Percentiles rank a stretch among this genome's conserved stretches.
Conservation (phyloP, 257 asterid genomes). For the Buddleja alternifolia region DNA sequence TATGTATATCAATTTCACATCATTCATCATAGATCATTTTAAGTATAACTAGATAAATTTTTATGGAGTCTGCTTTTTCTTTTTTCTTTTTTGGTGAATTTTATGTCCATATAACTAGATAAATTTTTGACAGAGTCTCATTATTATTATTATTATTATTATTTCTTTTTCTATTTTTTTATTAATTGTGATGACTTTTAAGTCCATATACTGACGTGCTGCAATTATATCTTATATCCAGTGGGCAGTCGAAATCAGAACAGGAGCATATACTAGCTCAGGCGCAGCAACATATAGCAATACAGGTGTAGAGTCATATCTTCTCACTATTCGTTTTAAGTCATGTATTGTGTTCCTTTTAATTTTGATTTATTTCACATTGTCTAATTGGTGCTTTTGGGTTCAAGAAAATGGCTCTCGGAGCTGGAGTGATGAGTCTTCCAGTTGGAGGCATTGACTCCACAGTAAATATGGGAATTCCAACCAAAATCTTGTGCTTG, state of each 20-base stretch:
- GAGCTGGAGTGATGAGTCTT: conserved; percentile 46
- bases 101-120: no score
- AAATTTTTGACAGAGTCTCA: no score
- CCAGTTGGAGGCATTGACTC: conserved; percentile 37
- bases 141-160: no score
- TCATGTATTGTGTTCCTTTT: background rate
- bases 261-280: conserved; percentile 58
- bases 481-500: conserved; percentile 71
- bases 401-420: conserved; percentile 60
- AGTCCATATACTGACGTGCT: conserved; percentile 23
- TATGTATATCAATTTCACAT: conserved; percentile 4
- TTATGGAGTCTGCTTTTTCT: background rate
- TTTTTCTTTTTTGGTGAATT: no score
- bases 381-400: conserved; percentile 30
- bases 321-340: background rate
- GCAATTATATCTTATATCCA: conserved; percentile 31
- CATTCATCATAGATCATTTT: conserved; percentile 13
- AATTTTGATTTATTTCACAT: background rate
- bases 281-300: conserved; percentile 71
- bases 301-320: conserved; percentile 48
- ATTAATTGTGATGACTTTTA: background rate
- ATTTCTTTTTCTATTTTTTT: background rate
- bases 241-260: conserved; percentile 63
- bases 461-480: conserved; percentile 39
- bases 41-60: conserved; percentile 1